Conservation (phyloP, 495 filamentous ascomycete genomes). For the Penicillium subrubescens region DNA sequence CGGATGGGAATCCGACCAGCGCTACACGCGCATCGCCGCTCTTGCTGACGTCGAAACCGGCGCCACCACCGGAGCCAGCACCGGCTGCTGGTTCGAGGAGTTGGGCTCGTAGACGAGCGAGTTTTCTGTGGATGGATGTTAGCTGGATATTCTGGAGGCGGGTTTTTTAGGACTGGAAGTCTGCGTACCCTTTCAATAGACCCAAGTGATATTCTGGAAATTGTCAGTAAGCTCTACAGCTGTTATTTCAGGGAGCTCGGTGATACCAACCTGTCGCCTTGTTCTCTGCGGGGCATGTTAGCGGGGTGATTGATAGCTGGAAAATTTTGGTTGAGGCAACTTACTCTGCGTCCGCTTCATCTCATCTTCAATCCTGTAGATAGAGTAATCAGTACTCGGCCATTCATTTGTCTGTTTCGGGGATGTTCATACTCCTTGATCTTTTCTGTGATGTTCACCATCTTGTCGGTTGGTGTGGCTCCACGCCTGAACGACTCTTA, state of each 20-base stretch:
- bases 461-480: conserved; percentile 58
- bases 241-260: neutral
- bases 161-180: neutral
- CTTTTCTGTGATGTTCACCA: conserved; percentile 99
- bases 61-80: conserved; percentile 67
- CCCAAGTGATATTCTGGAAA: conserved; percentile 94
- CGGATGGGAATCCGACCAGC: conserved; percentile 95
- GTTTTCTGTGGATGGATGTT: conserved; percentile 64
- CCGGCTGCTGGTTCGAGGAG: conserved; percentile 89
- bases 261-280: conserved; percentile 86
- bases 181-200: conserved; percentile 85
- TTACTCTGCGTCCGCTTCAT: conserved; percentile 98
- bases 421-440: conserved; percentile 83
- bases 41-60: conserved; percentile 96
- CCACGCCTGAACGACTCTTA: conserved; percentile 23
- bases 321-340: conserved; percentile 21
- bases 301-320: conserved; percentile 28
- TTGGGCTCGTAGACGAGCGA: conserved; percentile 91
- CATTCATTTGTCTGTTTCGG: conserved; percentile 1
- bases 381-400: conserved; percentile 15
- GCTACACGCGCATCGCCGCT: conserved; percentile 96
- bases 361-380: conserved; percentile 94
- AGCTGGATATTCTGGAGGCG: neutral
- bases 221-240: conserved; percentile 18
- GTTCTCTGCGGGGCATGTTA: conserved; percentile 72